Evolutionary conservation across 2,329 filamentous ascomycete species (phyloP).

Genomic region (Pseudogymnoascus sp.): DNA sequence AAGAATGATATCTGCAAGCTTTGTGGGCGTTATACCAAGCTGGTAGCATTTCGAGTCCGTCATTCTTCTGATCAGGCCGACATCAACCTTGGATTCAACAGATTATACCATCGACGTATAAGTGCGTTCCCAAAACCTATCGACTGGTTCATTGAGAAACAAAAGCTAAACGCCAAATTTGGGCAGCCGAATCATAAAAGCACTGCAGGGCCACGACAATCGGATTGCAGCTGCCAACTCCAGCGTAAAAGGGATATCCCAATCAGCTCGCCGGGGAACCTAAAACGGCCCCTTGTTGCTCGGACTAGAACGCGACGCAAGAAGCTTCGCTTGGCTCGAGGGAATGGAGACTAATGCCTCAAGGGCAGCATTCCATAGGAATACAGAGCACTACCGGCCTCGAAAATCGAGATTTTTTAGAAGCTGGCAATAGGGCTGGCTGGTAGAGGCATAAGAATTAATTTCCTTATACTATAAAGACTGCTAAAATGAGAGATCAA

Average conservation of each 20-base stretch:
- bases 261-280: neutral
- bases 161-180: slow-evolving; percentile 19
- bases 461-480: too few relatives aligned
- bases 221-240: neutral
- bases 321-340: neutral
- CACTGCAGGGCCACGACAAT: neutral
- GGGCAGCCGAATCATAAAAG: slow-evolving; percentile 16
- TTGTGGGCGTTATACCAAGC: slow-evolving; percentile 19
- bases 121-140: slow-evolving; percentile 18
- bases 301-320: neutral
- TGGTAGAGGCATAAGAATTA: too few relatives aligned
- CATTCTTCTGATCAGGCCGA: slow-evolving; percentile 17
- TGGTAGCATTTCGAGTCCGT: slow-evolving; percentile 17
- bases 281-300: neutral
- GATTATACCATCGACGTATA: slow-evolving; percentile 17
- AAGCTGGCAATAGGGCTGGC: too few relatives aligned
- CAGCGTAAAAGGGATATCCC: neutral
- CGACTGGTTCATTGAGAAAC: slow-evolving; percentile 4
- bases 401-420: too few relatives aligned
- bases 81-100: slow-evolving; percentile 17
- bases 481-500: too few relatives aligned
- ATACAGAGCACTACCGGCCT: too few relatives aligned
- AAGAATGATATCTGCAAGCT: slow-evolving; percentile 16
- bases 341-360: too few relatives aligned
- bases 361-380: too few relatives aligned